Evolutionary conservation across 345 rosid species (phyloP).

Genomic region (Microcos paniculata): DNA sequence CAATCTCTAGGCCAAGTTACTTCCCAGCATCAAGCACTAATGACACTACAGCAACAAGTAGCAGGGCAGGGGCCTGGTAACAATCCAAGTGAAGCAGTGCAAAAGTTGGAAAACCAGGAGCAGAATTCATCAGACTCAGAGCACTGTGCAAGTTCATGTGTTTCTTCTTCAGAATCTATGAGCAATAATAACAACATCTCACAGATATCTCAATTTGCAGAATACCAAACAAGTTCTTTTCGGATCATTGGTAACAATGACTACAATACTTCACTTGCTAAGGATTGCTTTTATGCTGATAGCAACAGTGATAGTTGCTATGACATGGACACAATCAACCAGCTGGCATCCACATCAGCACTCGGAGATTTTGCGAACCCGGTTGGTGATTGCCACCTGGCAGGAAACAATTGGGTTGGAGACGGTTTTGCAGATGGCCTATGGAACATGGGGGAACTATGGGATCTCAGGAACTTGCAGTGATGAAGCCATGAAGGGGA

Average conservation of each 20-base stretch:
- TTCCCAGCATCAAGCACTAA: not conserved
- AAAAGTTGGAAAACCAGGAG: slow-evolving; percentile 17
- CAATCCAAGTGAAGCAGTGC: not conserved
- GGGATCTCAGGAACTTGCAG: slow-evolving; percentile 30
- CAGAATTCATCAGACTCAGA: slow-evolving; percentile 39
- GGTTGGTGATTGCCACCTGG: slow-evolving; percentile 19
- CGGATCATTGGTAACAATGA: not conserved
- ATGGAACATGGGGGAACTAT: slow-evolving; percentile 43
- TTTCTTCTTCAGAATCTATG: slow-evolving; percentile 32
- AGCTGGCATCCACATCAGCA: slow-evolving; percentile 11
- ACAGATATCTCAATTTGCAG: slow-evolving; percentile 21
- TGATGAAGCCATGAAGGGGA: slow-evolving; percentile 19
- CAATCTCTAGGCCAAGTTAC: slow-evolving; percentile 5
- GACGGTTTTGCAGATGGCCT: slow-evolving; percentile 31
- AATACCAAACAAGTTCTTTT: slow-evolving; percentile 22
- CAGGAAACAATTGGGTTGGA: slow-evolving; percentile 28
- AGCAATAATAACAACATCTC: slow-evolving; percentile 18
- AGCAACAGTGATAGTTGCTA: slow-evolving; percentile 7
- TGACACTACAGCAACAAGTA: not conserved
- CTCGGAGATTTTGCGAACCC: slow-evolving; percentile 16
- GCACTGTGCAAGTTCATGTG: slow-evolving; percentile 22
- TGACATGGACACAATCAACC: slow-evolving; percentile 27
- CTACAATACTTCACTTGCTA: slow-evolving; percentile 3
- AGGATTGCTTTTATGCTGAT: slow-evolving; percentile 18
- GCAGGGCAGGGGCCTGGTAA: slow-evolving; percentile 10